Evolutionary conservation across 108 stramenopile genomes (phyloP).

Genomic region (Nannochloropsis oceanica): DNA sequence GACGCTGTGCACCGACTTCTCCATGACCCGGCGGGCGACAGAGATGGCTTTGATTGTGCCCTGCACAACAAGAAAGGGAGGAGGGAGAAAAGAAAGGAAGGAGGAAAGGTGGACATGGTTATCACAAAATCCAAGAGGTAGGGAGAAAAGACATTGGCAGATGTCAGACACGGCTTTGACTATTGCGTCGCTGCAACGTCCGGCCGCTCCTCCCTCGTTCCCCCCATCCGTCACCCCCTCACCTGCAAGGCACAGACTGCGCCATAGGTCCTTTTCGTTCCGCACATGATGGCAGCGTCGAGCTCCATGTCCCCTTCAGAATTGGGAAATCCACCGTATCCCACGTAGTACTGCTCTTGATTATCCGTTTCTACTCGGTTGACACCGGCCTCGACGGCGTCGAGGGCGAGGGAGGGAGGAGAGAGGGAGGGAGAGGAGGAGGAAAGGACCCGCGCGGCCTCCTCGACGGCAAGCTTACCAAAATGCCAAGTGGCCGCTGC

Average conservation of each 20-base stretch:
- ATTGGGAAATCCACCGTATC: conserved; percentile 32
- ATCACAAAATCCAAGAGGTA: no score
- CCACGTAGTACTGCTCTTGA: conserved; percentile 31
- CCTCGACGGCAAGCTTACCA: conserved; percentile 20
- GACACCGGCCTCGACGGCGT: conserved; percentile 32
- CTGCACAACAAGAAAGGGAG: neutral
- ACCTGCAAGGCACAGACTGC: conserved; percentile 20
- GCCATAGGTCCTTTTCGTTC: conserved; percentile 12
- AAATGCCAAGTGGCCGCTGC: conserved; percentile 27
- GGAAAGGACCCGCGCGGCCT: neutral
- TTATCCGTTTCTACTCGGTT: conserved; percentile 28
- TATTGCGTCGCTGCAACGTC: no score
- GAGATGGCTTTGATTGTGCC: conserved; percentile 13
- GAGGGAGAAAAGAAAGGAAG: no score
- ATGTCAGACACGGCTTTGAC: no score
- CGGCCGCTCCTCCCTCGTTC: no score
- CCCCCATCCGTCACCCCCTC: neutral
- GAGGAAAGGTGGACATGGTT: no score
- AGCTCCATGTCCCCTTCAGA: conserved; percentile 27
- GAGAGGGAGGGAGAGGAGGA: neutral
- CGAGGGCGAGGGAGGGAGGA: conserved; percentile 4
- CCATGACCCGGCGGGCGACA: conserved; percentile 29
- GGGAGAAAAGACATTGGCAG: no score
- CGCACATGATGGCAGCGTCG: conserved; percentile 36
- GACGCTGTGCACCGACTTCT: conserved; percentile 17